Evolutionary conservation across 2,329 filamentous ascomycete genomes (phyloP).

Genomic region (Ophiognomonia clavigignenti-juglandacearum): DNA sequence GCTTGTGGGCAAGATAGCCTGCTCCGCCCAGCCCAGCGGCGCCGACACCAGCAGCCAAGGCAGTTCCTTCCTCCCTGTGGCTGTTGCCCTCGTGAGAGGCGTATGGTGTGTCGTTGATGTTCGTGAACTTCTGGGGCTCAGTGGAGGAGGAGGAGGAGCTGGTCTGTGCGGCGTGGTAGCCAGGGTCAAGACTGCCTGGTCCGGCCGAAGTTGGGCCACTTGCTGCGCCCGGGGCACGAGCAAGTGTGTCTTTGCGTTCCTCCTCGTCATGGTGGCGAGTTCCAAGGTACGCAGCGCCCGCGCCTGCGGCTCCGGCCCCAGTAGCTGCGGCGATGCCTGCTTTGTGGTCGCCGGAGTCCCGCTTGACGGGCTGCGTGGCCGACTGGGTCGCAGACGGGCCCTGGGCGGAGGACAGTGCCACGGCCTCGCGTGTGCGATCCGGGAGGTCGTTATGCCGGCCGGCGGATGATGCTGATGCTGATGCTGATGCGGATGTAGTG

Average conservation of each 20-base stretch:
- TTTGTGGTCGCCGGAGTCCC: background rate
- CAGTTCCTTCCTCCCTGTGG: background rate
- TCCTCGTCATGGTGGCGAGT: background rate
- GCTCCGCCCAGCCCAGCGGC: conserved; percentile 5
- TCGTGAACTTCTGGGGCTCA: background rate
- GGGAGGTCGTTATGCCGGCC: background rate
- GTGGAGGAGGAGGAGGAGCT: background rate
- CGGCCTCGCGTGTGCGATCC: background rate
- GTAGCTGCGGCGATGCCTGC: background rate
- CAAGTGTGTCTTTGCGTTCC: background rate
- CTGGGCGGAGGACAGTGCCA: background rate
- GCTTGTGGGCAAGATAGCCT: conserved; percentile 1
- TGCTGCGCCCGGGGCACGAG: background rate
- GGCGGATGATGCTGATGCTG: too few species aligned
- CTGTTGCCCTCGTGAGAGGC: background rate
- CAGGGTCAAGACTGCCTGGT: background rate
- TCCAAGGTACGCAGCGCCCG: conserved; percentile 1
- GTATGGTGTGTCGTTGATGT: background rate
- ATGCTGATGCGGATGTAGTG: background rate
- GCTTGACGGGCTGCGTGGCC: too few species aligned
- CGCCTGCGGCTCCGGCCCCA: background rate
- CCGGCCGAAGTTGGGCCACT: background rate
- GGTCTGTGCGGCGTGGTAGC: background rate
- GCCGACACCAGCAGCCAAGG: conserved; percentile 4
- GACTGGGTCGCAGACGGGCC: too few species aligned